These are phyloP conservation scores for Plasmodium malariae DNA, from an alignment of 169 alveolate genomes.

Conservation along the genomic window DNA sequence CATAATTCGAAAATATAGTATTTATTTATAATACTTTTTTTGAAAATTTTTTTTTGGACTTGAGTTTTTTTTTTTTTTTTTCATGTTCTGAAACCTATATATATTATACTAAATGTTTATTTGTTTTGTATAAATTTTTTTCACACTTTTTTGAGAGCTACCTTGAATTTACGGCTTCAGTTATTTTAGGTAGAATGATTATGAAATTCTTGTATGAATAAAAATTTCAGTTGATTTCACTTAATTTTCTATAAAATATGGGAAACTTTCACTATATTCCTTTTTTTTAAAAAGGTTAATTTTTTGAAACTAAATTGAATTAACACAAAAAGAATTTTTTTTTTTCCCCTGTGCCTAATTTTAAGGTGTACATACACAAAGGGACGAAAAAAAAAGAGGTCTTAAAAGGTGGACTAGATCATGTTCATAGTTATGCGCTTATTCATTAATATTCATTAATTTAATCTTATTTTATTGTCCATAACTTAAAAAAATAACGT, in stretches of 20 bases:
- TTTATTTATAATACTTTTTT: background rate
- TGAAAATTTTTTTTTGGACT: background rate
- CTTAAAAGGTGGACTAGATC: constrained; percentile 12
- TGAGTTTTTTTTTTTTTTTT: background rate
- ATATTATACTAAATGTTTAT: background rate
- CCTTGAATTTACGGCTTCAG: constrained; percentile 4
- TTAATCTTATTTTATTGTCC: background rate
- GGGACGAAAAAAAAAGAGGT: background rate
- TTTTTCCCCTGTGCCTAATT: background rate
- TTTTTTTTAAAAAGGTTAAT: constrained; percentile 1
- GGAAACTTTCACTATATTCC: background rate
- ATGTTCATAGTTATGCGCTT: background rate
- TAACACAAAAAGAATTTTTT: background rate
- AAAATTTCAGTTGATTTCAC: background rate
- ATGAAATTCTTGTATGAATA: background rate
- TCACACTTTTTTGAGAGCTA: too few species aligned
- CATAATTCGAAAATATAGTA: background rate
- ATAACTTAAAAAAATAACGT: too few species aligned
- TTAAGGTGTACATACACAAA: constrained; percentile 40
- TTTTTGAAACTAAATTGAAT: background rate
- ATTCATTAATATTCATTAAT: background rate
- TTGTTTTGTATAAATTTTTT: background rate
- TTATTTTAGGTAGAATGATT: background rate
- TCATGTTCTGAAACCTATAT: background rate
- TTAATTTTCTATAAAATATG: constrained; percentile 2